Percentiles rank a stretch among this genome's conserved stretches.
These are phyloP conservation scores for Mycena sp. DNA, from an alignment of 1,284 basidiomycete species.

Conservation along the genomic window DNA sequence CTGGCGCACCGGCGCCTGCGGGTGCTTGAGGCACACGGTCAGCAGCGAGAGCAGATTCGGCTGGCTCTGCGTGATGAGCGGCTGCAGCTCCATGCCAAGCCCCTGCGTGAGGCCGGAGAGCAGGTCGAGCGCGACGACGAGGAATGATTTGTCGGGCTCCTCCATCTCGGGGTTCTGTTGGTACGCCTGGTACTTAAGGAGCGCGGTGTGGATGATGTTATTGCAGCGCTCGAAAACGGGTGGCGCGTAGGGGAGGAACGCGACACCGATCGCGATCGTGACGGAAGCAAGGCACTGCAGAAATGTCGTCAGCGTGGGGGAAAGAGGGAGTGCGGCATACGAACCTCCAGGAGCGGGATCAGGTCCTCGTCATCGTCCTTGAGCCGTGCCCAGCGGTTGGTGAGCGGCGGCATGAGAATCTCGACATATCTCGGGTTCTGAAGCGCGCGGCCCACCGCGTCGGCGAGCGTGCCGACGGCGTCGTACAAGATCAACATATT, in stretches of 20 bases:
- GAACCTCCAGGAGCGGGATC: constrained; percentile 92
- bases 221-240: constrained; percentile 96
- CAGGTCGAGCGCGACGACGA: constrained; percentile 96
- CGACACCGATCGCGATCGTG: constrained; percentile 94
- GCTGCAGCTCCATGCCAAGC: constrained; percentile 81
- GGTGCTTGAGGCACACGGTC: constrained; percentile 90
- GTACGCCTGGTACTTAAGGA: constrained; percentile 84
- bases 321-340: constrained; percentile 28
- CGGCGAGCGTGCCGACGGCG: constrained; percentile 96
- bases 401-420: constrained; percentile 96
- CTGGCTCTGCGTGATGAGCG: constrained; percentile 72
- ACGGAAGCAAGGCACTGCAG: constrained; percentile 95
- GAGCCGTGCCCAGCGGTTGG: constrained; percentile 89
- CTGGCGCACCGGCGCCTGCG: constrained; percentile 94
- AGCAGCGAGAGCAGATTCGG: constrained; percentile 85
- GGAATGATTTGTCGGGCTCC: constrained; percentile 94
- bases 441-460: constrained; percentile 91
- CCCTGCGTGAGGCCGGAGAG: constrained; percentile 97
- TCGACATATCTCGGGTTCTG: constrained; percentile 91
- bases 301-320: constrained; percentile 23
- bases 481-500: constrained; percentile 99
- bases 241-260: constrained; percentile 89
- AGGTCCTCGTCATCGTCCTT: constrained; percentile 93
- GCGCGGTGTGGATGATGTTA: constrained; percentile 83
- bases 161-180: constrained; percentile 89